Evolutionary conservation across 257 asterid genomes (phyloP).

Genomic region (Nicotiana sylvestris): DNA sequence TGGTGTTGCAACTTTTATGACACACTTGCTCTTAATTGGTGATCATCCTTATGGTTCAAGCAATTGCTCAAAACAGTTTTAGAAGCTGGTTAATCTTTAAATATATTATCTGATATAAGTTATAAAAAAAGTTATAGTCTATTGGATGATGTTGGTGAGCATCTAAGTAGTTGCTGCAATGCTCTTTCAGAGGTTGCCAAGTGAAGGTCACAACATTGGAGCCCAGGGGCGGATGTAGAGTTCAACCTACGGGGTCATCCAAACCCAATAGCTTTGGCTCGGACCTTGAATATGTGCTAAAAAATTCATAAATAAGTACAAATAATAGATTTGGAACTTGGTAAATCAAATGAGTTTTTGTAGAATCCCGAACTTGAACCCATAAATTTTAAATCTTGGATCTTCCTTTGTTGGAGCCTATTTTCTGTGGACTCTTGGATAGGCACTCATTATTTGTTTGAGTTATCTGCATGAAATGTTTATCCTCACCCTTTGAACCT

Average conservation of each 20-base stretch:
- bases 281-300: too few relatives aligned
- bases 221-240: background rate
- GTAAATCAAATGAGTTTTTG: too few relatives aligned
- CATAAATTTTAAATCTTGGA: too few relatives aligned
- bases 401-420: too few relatives aligned
- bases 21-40: background rate
- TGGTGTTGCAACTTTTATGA: background rate
- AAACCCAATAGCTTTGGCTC: too few relatives aligned
- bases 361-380: too few relatives aligned
- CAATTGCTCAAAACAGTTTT: background rate
- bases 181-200: background rate
- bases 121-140: background rate
- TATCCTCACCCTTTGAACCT: background rate
- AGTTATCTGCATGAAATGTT: background rate
- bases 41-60: background rate
- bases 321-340: too few relatives aligned
- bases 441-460: background rate
- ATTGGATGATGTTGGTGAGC: background rate
- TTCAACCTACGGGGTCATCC: too few relatives aligned
- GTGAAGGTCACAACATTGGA: background rate
- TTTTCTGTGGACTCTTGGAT: background rate
- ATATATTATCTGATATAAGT: background rate
- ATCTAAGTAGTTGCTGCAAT: background rate
- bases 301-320: too few relatives aligned
- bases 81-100: background rate